Conservation (phyloP, 768 basidiomycete species). For the Aureoboletus auriporus region DNA sequence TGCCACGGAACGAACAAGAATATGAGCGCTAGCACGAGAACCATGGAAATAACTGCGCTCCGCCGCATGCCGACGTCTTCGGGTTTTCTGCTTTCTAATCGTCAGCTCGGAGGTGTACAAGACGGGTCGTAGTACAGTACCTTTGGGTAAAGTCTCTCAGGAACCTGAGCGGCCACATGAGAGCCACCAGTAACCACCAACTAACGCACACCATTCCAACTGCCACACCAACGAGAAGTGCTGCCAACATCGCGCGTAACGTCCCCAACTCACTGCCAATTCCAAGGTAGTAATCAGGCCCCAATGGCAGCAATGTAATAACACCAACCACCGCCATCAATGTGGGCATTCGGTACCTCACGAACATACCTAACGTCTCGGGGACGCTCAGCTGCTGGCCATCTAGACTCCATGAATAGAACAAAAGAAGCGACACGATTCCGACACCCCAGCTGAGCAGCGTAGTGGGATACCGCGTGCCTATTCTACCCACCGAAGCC, state of each 20-base stretch:
- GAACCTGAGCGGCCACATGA: conserved; percentile 45
- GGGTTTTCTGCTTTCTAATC: conserved; percentile 12
- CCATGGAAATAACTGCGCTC: conserved; percentile 55
- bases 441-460: conserved; percentile 73
- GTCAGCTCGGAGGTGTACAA: background rate
- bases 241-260: conserved; percentile 43
- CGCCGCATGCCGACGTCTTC: conserved; percentile 39
- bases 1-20: conserved; percentile 86
- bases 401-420: conserved; percentile 42
- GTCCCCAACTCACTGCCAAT: conserved; percentile 46
- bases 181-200: conserved; percentile 48
- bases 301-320: conserved; percentile 54
- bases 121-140: conserved; percentile 5
- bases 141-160: conserved; percentile 8
- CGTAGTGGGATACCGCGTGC: conserved; percentile 71
- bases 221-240: conserved; percentile 53
- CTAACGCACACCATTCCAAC: conserved; percentile 59
- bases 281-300: conserved; percentile 55
- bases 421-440: conserved; percentile 56
- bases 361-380: conserved; percentile 48
- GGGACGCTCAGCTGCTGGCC: conserved; percentile 40
- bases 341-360: conserved; percentile 33
- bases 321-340: conserved; percentile 43
- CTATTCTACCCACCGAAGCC: conserved; percentile 65
- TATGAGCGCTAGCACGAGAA: conserved; percentile 59